Percentiles rank a stretch among this genome's conserved stretches.
phyloP scores from a whole-genome alignment of 441 rosid species.

The Euphorbia celastroides region DNA sequence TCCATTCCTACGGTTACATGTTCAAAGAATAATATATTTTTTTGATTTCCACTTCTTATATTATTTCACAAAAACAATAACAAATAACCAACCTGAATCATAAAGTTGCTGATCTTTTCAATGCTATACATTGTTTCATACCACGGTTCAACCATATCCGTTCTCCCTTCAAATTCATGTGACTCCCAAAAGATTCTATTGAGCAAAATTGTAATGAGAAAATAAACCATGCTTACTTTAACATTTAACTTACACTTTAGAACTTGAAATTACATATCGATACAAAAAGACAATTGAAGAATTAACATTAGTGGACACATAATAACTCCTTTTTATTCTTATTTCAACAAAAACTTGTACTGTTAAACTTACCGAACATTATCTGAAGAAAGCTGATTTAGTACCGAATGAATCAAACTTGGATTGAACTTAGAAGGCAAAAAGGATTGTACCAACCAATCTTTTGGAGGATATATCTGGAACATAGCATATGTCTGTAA shows the following conservation, averaged over 20 bases:
- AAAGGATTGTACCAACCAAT: slow-evolving; percentile 79
- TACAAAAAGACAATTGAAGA: neutral
- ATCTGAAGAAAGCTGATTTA: slow-evolving; percentile 55
- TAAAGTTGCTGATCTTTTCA: slow-evolving; percentile 43
- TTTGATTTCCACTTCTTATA: neutral
- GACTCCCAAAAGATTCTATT: slow-evolving; percentile 89
- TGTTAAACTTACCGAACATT: slow-evolving; percentile 54
- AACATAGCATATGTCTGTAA: neutral
- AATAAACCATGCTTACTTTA: slow-evolving; percentile 57
- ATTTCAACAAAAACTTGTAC: neutral
- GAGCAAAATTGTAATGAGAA: neutral
- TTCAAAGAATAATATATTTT: neutral
- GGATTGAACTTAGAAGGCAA: slow-evolving; percentile 69
- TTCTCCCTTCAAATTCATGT: slow-evolving; percentile 70
- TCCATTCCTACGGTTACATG: slow-evolving; percentile 61
- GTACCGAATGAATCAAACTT: slow-evolving; percentile 36
- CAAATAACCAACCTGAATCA: slow-evolving; percentile 52
- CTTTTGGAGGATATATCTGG: slow-evolving; percentile 68
- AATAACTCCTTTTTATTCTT: neutral
- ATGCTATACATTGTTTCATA: slow-evolving; percentile 67
- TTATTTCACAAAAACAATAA: neutral
- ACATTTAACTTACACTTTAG: slow-evolving; percentile 7
- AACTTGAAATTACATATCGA: neutral
- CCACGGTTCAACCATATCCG: slow-evolving; percentile 83
- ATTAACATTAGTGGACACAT: neutral